phyloP scores from a whole-genome alignment of 1,284 basidiomycete species.

The Leccinum subatratum region DNA sequence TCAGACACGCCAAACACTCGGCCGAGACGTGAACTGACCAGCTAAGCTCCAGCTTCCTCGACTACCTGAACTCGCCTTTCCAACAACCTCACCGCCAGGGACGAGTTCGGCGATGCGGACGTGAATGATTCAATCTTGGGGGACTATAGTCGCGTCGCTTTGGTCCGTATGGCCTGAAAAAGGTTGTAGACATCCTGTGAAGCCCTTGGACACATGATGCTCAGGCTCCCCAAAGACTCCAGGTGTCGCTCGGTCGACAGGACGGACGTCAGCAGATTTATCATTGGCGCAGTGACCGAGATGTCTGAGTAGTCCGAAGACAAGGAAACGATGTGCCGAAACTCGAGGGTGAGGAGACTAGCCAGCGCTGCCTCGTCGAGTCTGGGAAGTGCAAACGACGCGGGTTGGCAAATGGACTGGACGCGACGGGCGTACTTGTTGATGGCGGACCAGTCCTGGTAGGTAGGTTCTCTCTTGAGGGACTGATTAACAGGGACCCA shows the following conservation, averaged over 20 bases:
- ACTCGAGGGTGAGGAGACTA: conserved; percentile 21
- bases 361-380: conserved; percentile 24
- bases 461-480: conserved; percentile 20
- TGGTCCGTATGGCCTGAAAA: conserved; percentile 23
- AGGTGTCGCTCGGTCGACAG: conserved; percentile 21
- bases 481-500: conserved; percentile 13
- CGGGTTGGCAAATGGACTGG: conserved; percentile 22
- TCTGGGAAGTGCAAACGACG: conserved; percentile 21
- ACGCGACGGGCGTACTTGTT: conserved; percentile 28
- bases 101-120: conserved; percentile 7
- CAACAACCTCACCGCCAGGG: conserved; percentile 20
- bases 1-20: conserved; percentile 22
- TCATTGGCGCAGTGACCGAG: conserved; percentile 20
- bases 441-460: conserved; percentile 24
- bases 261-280: conserved; percentile 22
- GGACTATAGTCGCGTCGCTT: conserved; percentile 18
- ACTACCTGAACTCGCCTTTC: conserved; percentile 19
- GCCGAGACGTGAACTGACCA: conserved; percentile 25
- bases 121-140: conserved; percentile 28
- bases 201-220: conserved; percentile 27
- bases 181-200: conserved; percentile 21
- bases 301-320: conserved; percentile 28
- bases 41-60: conserved; percentile 26
- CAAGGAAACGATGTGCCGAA: conserved; percentile 27
- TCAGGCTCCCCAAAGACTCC: conserved; percentile 21